Evolutionary conservation across 2,329 filamentous ascomycete species (phyloP), one percentile per base, ranked within the genome.

Genomic region (Apiospora rasikravindrae): DNA sequence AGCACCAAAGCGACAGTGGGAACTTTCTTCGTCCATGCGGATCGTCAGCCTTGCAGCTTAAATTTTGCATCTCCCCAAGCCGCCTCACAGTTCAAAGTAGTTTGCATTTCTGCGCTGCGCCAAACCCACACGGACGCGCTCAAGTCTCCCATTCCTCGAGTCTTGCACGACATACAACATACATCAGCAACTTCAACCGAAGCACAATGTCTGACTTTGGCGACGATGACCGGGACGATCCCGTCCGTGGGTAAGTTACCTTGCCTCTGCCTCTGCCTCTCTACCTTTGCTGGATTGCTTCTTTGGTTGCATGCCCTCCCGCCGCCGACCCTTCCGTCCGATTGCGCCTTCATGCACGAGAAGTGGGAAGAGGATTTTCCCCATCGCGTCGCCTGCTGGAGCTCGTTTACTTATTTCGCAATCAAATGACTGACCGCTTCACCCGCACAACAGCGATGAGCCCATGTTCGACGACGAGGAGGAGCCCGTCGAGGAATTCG

Each of bases 381-480:
- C 7, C 6, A 19, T 47, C 40, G 26, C 14, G 19, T 22, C 13
- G 10, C 11, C 57, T 40, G 19, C 51, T 19, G 10, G 19, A n/a
- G 1, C 22, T 11, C 70, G 75, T 71, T 76, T 76, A 73, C 74
- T 74, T 73, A 64, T 72, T 69, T 75, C 72, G 71, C 74, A 75
- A 75, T 75, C 74, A 82, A 81, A 77, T 83, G 74, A 76, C 73
- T 73, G 69, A 87, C 77, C 86, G 87, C 75, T 74, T 74, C 42
- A 74, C 77, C 33, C 75, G 78, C 78, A n/a, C 53, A 22, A 64
- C 33, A 92, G 90, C 77, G 91, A 92, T 79, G 90, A 92, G 83
- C 90, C 92, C 78, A 88, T 90, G 79, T 93, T 90, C 85, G 91
- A 95, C 75, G 92, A 94, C 73, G 91, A 92, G 70, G 90, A 91